Base-by-base conservation (phyloP, 2,329 filamentous ascomycete genomes). In the Phoma sp. region DNA sequence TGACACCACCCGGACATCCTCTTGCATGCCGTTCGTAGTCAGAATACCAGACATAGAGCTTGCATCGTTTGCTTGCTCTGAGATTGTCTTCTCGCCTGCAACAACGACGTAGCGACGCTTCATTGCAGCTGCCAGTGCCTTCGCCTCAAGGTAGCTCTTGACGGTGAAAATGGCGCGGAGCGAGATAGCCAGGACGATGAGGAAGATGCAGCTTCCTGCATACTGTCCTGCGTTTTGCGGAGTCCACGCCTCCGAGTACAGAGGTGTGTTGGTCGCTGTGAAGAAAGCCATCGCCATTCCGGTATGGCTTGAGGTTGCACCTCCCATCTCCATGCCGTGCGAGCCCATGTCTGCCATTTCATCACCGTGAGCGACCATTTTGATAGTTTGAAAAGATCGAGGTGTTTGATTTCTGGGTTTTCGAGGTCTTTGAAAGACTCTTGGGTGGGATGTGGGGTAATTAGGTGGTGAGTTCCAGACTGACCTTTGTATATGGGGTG, bases 131-230 rank as follows among this genome's bases (percentile, higher is more conserved):
- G 90, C 86, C 39, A 89, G 77, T 88, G 91, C 96, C 83, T 84
- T 73, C 78, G 83, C 75, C 79, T 86, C 77, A 77, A 85, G 75
- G 14, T 79, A 67, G 20, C 78, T 72, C 72, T 91, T 92, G 65
- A 84, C 80, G 2, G 92, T 92, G 43, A 93, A 78, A 14, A 96
- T 80, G 17, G 81, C 77, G 46, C 93, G 89, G 68, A 88, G 87
- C 51, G 89, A 68, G 56, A 87, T 80, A 56, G 87, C 87, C 45
- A 98, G 86, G 37, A 89, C 65, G 71, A 96, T 87, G 54, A 97
- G 83, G 77, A 97, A 97, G 74, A 97, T 90, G 80, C 93, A 96
- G 23, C 92, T 96, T 50, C 87, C 93, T 1, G 91, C 92, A 76
- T 97, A 98, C 55, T 83, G 78, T 64, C 88, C 91, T 5, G 82